Conservation (phyloP, 331 rosid genomes). For the Rosa hybrid region DNA sequence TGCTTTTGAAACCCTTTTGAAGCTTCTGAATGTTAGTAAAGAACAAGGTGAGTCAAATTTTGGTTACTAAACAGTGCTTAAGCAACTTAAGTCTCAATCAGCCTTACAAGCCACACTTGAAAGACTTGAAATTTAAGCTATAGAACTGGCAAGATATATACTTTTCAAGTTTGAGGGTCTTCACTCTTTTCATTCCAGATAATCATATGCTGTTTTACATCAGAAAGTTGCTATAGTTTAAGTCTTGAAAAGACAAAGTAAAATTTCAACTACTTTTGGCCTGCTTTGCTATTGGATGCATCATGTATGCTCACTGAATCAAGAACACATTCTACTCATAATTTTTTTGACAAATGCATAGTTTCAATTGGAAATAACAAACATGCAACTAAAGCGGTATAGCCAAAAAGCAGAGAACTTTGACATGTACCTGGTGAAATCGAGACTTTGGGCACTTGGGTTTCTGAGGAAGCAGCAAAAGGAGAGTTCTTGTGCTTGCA, state of each 20-base stretch:
- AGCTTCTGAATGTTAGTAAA: constrained; percentile 32
- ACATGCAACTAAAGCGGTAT: constrained; percentile 28
- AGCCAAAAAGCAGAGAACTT: constrained; percentile 19
- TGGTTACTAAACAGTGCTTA: background rate
- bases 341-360: constrained; percentile 4
- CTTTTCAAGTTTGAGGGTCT: background rate
- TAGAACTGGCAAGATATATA: background rate
- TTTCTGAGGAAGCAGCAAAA: constrained; percentile 52
- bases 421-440: constrained; percentile 50
- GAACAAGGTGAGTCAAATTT: constrained; percentile 27
- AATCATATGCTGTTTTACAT: background rate
- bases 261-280: background rate
- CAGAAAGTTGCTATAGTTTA: background rate
- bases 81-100: constrained; percentile 2
- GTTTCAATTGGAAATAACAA: constrained; percentile 16
- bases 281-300: background rate
- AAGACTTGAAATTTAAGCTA: background rate
- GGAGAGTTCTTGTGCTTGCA: constrained; percentile 62
- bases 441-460: constrained; percentile 46
- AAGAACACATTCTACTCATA: constrained; percentile 10
- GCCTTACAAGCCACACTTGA: background rate
- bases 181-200: constrained; percentile 8
- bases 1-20: constrained; percentile 49
- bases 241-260: background rate
- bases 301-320: constrained; percentile 18